A percentile compares a stretch with the other conserved stretches of the same genome.
Conservation (phyloP, 1,139 yeast genomes). For the Maudiozyma humilis region DNA sequence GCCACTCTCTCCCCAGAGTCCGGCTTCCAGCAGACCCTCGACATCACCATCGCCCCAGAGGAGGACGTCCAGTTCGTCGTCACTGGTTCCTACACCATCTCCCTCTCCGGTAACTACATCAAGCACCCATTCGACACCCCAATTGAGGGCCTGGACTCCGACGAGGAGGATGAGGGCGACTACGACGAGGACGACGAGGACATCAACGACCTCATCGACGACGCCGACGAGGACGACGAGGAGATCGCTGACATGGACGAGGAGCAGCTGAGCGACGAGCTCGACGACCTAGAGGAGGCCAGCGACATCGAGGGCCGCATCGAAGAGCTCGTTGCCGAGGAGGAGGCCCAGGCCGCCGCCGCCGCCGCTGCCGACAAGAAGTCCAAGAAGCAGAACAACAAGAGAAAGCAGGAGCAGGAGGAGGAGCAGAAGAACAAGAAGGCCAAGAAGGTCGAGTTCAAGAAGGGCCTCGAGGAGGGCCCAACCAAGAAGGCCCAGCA, state of each 20-base stretch:
- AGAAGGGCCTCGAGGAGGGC: conserved; percentile 87
- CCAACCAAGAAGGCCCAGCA: conserved; percentile 52
- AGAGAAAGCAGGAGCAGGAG: conserved; percentile 5
- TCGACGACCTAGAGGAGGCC: conserved; percentile 18
- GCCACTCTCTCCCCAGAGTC: conserved; percentile 84
- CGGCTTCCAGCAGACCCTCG: conserved; percentile 84
- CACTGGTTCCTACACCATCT: conserved; percentile 90
- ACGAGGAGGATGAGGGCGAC: conserved; percentile 71
- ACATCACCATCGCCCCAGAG: conserved; percentile 82
- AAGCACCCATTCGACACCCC: conserved; percentile 68
- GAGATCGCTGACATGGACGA: conserved; percentile 19
- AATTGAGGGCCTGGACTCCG: conserved; percentile 40
- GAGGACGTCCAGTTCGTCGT: conserved; percentile 93
- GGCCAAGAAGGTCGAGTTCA: conserved; percentile 70
- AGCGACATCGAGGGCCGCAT: conserved; percentile 34
- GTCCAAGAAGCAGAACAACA: conserved; percentile 29
- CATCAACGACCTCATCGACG: conserved; percentile 35
- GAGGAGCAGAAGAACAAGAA: conserved; percentile 27
- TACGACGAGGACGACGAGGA: conserved; percentile 46
- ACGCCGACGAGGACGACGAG: conserved; percentile 35
- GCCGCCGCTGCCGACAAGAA: conserved; percentile 35
- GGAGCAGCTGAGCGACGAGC: conserved; percentile 39
- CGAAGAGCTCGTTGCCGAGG: conserved; percentile 37
- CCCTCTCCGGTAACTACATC: conserved; percentile 89
- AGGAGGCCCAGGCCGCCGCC: conserved; percentile 34